Conservation (phyloP, 2,329 filamentous ascomycete genomes). For the Fusarium camptoceras region DNA sequence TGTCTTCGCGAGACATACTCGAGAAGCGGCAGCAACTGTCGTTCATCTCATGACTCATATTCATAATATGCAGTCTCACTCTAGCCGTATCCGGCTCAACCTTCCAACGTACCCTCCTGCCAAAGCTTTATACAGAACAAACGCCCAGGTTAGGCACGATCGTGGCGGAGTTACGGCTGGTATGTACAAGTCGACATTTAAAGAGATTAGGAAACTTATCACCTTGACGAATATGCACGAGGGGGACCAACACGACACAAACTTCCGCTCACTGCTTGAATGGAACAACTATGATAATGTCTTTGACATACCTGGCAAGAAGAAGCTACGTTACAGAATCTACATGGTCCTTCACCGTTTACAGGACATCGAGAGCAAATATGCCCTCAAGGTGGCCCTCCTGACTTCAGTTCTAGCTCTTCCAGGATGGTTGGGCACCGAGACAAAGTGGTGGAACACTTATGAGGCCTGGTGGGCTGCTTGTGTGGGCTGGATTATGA, state of each 20-base stretch:
- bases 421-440: slow-evolving; percentile 63
- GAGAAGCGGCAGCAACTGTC: slow-evolving; percentile 62
- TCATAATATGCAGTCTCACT: slow-evolving; percentile 58
- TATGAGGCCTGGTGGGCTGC: slow-evolving; percentile 70
- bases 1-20: slow-evolving; percentile 65
- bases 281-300: slow-evolving; percentile 49
- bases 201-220: slow-evolving; percentile 57
- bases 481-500: slow-evolving; percentile 67
- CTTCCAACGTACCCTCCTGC: slow-evolving; percentile 65
- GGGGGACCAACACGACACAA: slow-evolving; percentile 43
- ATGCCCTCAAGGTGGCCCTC: slow-evolving; percentile 67
- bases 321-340: slow-evolving; percentile 57
- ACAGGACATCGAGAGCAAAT: slow-evolving; percentile 69
- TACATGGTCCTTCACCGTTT: slow-evolving; percentile 64
- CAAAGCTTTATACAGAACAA: slow-evolving; percentile 66
- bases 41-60: slow-evolving; percentile 61
- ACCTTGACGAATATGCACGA: slow-evolving; percentile 57
- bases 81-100: slow-evolving; percentile 57
- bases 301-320: slow-evolving; percentile 40
- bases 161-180: slow-evolving; percentile 68
- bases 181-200: slow-evolving; percentile 60
- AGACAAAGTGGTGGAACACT: slow-evolving; percentile 64
- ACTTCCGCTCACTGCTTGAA: slow-evolving; percentile 40
- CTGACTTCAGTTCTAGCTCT: slow-evolving; percentile 64
- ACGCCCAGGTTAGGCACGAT: slow-evolving; percentile 69